Base-by-base conservation (phyloP, 805 yeast species). In the Candida vaughaniae region DNA sequence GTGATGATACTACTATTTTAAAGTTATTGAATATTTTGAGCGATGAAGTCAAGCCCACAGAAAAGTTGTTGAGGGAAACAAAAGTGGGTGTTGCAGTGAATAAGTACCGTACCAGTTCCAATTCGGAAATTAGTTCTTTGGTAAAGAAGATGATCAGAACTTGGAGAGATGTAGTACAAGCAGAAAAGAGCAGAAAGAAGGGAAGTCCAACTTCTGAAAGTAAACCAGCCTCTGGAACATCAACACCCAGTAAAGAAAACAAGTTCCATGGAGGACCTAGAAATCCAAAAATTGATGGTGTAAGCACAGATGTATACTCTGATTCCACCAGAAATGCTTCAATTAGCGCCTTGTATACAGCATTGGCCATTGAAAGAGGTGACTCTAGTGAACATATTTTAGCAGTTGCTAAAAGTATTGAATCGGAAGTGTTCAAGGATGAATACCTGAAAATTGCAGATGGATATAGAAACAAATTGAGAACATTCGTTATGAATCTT, bases 61-160 rank as follows among this genome's bases (percentile, higher is more conserved):
- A 91, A 55, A 77, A 80, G 56, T 69, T 91, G 23, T 70, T 91
- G 35, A 76, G 97, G 52, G 95, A 91, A 53, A 93, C 99, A 6
- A 89, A 88, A 60, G 91, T 93, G n/a, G 99, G 99, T 46, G 91
- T 93, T 12, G 91, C 90, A 6, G 97, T 93, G 28, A 93, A 93
- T 66, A 89, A 87, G 61, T 78, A 85, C 52, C 78, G 95, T 46
- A 64, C 85, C 6, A 78, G 80, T 31, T 54, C 63, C 20, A 86
- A 85, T 59, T 44, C 74, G 16, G 95, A 89, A 48, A 75, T 93
- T 31, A 69, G 82, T 9, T 62, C 72, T 2, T 63, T 85, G 27
- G 98, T 91, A 25, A 86, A 85, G 58, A 79, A 78, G 48, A 85
- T 90, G 66, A 89, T 93, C 51, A 77, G 79, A 48, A 69, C 73